A percentile compares a stretch with the other conserved stretches of the same genome.
phyloP scores from a whole-genome alignment of 2,329 filamentous ascomycete species.

The Monascus ruber region DNA sequence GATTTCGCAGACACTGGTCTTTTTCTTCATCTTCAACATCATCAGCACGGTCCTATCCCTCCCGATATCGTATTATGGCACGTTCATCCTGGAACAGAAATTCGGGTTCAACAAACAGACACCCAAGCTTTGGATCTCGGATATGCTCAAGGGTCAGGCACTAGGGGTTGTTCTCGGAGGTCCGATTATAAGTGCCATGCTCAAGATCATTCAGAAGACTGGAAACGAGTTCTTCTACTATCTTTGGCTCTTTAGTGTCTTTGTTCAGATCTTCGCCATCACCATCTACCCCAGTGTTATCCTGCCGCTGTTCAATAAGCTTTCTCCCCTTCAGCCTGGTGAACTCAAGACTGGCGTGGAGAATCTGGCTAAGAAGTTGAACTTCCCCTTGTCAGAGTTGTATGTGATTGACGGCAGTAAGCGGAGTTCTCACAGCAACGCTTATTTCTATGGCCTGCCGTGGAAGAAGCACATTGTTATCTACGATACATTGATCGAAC shows the following conservation, averaged over 20 bases:
- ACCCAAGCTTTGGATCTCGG: slow-evolving; percentile 70
- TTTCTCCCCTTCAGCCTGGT: slow-evolving; percentile 81
- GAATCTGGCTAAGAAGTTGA: slow-evolving; percentile 65
- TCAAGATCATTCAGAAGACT: slow-evolving; percentile 88
- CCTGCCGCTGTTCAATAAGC: slow-evolving; percentile 93
- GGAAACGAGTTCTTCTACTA: slow-evolving; percentile 96
- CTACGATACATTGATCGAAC: slow-evolving; percentile 94
- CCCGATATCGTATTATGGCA: slow-evolving; percentile 79
- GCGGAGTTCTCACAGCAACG: slow-evolving; percentile 77
- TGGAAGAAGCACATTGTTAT: slow-evolving; percentile 99
- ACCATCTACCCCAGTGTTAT: slow-evolving; percentile 94
- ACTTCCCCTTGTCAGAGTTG: slow-evolving; percentile 85
- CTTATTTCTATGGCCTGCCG: slow-evolving; percentile 91
- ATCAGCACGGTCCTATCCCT: slow-evolving; percentile 69
- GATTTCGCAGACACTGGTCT: slow-evolving; percentile 85
- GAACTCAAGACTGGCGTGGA: slow-evolving; percentile 82
- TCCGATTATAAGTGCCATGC: slow-evolving; percentile 82
- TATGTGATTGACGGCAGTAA: slow-evolving; percentile 93
- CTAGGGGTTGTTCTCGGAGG: slow-evolving; percentile 69
- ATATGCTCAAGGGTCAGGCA: slow-evolving; percentile 83
- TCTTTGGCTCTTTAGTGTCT: slow-evolving; percentile 84
- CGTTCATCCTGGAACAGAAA: slow-evolving; percentile 89
- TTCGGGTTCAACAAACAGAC: slow-evolving; percentile 99
- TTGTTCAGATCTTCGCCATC: slow-evolving; percentile 85
- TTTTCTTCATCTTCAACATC: slow-evolving; percentile 76